These are phyloP conservation scores for Taphrina wiesneri DNA, from an alignment of 1,139 yeast genomes.

Conservation along the genomic window DNA sequence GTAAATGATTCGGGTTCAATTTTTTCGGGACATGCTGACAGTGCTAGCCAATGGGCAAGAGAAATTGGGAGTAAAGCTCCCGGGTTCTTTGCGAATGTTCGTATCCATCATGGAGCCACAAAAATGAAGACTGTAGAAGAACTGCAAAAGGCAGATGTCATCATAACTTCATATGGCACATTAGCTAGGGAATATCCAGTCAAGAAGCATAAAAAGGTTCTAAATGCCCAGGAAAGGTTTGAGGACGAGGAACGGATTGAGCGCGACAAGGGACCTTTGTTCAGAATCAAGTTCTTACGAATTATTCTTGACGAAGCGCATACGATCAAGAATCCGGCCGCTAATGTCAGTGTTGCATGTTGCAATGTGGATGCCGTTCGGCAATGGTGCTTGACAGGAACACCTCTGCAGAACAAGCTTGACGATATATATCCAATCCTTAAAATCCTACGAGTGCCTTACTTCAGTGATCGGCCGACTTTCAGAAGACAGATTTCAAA, in stretches of 20 bases:
- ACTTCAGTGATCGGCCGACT: conserved; percentile 4
- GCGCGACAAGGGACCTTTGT: conserved; percentile 20
- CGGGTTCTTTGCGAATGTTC: conserved; percentile 3
- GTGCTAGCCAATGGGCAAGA: conserved; percentile 20
- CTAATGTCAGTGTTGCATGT: conserved; percentile 91
- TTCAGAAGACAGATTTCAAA: conserved; percentile 53
- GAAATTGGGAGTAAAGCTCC: conserved; percentile 22
- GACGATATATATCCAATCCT: conserved; percentile 94
- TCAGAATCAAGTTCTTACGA: conserved; percentile 58
- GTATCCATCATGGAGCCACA: conserved; percentile 19
- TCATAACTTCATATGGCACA: conserved; percentile 26
- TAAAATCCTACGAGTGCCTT: conserved; percentile 46
- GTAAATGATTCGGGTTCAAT: neutral
- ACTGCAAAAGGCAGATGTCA: neutral
- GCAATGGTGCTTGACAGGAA: conserved; percentile 90
- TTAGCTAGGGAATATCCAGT: conserved; percentile 21
- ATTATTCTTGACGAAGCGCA: conserved; percentile 97
- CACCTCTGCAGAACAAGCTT: conserved; percentile 92
- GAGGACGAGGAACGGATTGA: conserved; percentile 23
- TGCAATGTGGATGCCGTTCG: conserved; percentile 67
- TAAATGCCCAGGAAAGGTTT: neutral
- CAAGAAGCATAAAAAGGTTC: conserved; percentile 17
- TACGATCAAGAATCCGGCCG: conserved; percentile 89
- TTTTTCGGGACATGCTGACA: neutral
- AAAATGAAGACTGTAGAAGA: conserved; percentile 15